Conservation (phyloP, 108 stramenopile genomes). For the Nitzschia sp. region DNA sequence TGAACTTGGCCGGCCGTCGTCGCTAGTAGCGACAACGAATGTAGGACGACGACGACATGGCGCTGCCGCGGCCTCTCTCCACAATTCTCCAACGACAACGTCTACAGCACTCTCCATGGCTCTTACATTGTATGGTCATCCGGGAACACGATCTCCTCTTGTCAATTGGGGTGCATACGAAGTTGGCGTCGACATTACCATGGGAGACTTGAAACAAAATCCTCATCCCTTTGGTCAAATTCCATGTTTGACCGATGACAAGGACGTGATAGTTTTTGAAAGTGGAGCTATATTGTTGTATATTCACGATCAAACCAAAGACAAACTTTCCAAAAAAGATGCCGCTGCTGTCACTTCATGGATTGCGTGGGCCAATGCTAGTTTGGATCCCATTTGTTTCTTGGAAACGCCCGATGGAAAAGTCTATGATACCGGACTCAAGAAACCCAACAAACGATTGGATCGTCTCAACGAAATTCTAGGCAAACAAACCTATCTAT, state of each 20-base stretch:
- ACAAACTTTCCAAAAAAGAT: constrained; percentile 18
- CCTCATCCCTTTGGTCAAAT: constrained; percentile 90
- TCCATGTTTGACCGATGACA: constrained; percentile 74
- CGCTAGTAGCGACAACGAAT: too few relatives aligned
- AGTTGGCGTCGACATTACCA: constrained; percentile 40
- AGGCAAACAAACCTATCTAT: constrained; percentile 43
- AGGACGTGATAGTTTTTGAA: constrained; percentile 80
- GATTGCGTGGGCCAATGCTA: constrained; percentile 89
- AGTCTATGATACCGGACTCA: constrained; percentile 73
- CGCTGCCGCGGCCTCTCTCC: too few relatives aligned
- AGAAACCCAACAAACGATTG: constrained; percentile 66
- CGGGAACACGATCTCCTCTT: constrained; percentile 69
- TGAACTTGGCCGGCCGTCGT: too few relatives aligned
- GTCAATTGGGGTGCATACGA: constrained; percentile 88
- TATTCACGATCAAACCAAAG: constrained; percentile 50
- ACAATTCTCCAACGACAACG: too few relatives aligned
- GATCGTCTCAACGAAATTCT: constrained; percentile 68
- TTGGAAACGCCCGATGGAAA: constrained; percentile 84
- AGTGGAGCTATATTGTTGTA: constrained; percentile 87
- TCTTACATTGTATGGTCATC: constrained; percentile 41
- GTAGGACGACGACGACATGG: too few relatives aligned
- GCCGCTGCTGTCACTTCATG: constrained; percentile 61
- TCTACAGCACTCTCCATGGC: background rate
- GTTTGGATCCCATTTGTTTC: constrained; percentile 89
- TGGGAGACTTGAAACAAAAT: constrained; percentile 68